These are phyloP conservation scores for Calonectria henricotiae DNA, from an alignment of 2,329 filamentous ascomycete species.

Conservation along the genomic window DNA sequence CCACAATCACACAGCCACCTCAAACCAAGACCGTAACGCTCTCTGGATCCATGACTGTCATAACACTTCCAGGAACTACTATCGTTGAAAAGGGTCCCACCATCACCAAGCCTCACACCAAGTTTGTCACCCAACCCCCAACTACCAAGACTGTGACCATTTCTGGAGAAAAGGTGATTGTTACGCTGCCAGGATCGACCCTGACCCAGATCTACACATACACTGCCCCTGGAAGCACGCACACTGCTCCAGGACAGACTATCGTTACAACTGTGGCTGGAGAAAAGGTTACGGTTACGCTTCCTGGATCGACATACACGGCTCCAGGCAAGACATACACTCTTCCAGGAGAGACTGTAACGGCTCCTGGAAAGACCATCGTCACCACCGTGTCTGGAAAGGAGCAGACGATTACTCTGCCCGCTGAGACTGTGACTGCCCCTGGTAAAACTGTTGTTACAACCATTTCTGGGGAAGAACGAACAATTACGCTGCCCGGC, in stretches of 20 bases:
- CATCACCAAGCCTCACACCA: not conserved
- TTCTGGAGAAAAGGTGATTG: not conserved
- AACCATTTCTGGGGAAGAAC: slow-evolving; percentile 48
- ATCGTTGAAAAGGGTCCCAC: slow-evolving; percentile 1
- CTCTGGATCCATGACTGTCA: slow-evolving; percentile 3
- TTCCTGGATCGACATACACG: slow-evolving; percentile 20
- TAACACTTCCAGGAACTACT: slow-evolving; percentile 22
- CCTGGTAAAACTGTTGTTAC: slow-evolving; percentile 40
- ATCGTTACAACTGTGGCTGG: slow-evolving; percentile 42
- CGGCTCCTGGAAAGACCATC: not conserved
- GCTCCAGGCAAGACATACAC: slow-evolving; percentile 15
- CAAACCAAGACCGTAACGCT: slow-evolving; percentile 24
- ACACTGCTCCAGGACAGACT: slow-evolving; percentile 39
- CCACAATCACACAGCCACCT: slow-evolving; percentile 1
- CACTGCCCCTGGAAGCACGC: slow-evolving; percentile 14
- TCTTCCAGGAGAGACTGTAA: slow-evolving; percentile 33
- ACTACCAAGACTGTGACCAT: slow-evolving; percentile 8
- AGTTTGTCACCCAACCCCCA: not conserved
- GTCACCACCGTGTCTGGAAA: slow-evolving; percentile 24
- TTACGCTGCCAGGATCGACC: slow-evolving; percentile 13
- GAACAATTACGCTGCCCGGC: slow-evolving; percentile 42
- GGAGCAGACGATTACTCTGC: slow-evolving; percentile 16
- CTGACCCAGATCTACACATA: slow-evolving; percentile 13
- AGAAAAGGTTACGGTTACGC: slow-evolving; percentile 36
- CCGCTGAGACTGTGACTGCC: slow-evolving; percentile 25